Conservation (phyloP, 768 basidiomycete species). For the Boletus rubroflammeus region DNA sequence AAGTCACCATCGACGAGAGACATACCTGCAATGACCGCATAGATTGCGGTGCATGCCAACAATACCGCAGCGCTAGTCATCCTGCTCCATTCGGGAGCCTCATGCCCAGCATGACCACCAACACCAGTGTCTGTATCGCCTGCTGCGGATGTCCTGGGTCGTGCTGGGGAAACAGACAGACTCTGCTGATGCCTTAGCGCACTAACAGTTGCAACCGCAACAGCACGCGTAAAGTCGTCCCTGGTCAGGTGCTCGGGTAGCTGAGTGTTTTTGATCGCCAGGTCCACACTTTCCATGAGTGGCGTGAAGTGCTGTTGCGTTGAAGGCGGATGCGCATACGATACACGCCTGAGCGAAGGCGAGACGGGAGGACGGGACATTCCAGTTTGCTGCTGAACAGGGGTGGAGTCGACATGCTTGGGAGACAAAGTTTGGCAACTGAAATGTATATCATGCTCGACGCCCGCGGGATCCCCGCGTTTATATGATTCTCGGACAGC, state of each 20-base stretch:
- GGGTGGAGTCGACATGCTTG: conserved; percentile 23
- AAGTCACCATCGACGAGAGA: conserved; percentile 4
- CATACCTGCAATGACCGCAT: conserved; percentile 93
- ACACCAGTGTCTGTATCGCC: conserved; percentile 42
- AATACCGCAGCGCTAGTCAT: conserved; percentile 86
- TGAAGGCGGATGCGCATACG: conserved; percentile 44
- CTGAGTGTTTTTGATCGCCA: conserved; percentile 60
- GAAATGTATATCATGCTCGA: conserved; percentile 32
- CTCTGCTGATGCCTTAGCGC: conserved; percentile 80
- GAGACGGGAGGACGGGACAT: conserved; percentile 33
- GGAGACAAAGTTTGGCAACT: conserved; percentile 38
- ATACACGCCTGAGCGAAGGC: conserved; percentile 50
- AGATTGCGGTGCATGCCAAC: conserved; percentile 84
- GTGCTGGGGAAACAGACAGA: conserved; percentile 45
- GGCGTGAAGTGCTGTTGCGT: conserved; percentile 47
- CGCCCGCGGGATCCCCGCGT: conserved; percentile 39
- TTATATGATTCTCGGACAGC: conserved; percentile 35
- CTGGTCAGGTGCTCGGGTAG: conserved; percentile 66
- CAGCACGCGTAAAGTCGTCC: conserved; percentile 90
- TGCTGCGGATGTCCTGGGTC: conserved; percentile 40
- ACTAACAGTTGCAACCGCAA: conserved; percentile 90
- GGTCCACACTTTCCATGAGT: conserved; percentile 73
- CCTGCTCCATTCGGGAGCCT: conserved; percentile 95
- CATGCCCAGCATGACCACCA: conserved; percentile 77
- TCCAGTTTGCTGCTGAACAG: conserved; percentile 16